Conservation (phyloP, 768 basidiomycete species). For the Mycena filopes region DNA sequence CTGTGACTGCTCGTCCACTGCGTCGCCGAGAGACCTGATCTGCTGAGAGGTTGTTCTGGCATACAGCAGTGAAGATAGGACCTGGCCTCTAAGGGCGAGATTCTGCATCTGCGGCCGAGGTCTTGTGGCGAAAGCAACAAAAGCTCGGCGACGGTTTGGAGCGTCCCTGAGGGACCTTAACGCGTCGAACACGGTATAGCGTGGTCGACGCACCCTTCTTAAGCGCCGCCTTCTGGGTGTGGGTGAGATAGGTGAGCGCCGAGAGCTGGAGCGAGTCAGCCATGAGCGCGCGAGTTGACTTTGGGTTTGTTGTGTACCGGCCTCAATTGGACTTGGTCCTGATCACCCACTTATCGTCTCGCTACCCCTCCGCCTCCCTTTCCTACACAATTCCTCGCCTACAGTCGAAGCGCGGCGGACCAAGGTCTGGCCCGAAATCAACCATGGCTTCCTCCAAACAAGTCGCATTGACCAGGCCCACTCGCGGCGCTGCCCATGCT, state of each 20-base stretch:
- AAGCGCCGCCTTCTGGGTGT: conserved; percentile 45
- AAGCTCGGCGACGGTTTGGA: conserved; percentile 60
- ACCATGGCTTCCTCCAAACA: conserved; percentile 47
- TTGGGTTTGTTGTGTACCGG: background rate
- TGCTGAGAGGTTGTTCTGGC: conserved; percentile 52
- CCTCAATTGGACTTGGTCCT: too few relatives aligned
- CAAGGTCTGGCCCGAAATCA: conserved; percentile 1
- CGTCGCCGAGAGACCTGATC: conserved; percentile 53
- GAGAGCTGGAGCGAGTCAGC: conserved; percentile 27
- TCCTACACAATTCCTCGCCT: background rate
- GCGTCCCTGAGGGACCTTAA: conserved; percentile 53
- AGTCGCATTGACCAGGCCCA: conserved; percentile 38
- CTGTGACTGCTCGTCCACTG: conserved; percentile 50
- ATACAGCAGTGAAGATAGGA: conserved; percentile 62
- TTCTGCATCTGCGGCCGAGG: conserved; percentile 65
- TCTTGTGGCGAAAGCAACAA: conserved; percentile 61
- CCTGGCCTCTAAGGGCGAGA: conserved; percentile 60
- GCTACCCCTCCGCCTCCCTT: background rate
- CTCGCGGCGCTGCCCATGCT: conserved; percentile 45
- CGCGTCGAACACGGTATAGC: background rate
- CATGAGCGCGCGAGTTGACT: conserved; percentile 2
- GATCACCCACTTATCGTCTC: background rate
- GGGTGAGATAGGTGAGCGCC: conserved; percentile 38
- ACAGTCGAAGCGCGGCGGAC: background rate
- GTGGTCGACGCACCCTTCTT: conserved; percentile 46